phyloP scores from a whole-genome alignment of 768 basidiomycete species.

The Hortiboletus flavorubellus region DNA sequence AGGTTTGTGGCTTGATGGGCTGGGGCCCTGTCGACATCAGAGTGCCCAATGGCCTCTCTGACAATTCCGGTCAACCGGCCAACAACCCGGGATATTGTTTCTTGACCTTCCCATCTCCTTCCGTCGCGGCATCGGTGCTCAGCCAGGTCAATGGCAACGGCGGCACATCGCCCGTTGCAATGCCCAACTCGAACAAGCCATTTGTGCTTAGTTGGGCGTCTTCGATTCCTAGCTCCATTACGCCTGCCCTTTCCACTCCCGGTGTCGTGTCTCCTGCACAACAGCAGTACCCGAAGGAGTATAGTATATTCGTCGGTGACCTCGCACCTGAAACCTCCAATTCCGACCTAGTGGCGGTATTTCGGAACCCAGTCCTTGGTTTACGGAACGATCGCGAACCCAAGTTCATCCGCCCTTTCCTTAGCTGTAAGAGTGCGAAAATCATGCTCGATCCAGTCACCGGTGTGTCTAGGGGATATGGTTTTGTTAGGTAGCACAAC shows the following conservation, averaged over 20 bases:
- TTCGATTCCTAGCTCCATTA: constrained; percentile 35
- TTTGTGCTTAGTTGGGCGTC: constrained; percentile 82
- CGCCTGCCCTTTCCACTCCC: constrained; percentile 31
- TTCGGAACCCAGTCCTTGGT: constrained; percentile 85
- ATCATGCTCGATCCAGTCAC: constrained; percentile 92
- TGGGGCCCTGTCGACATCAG: constrained; percentile 79
- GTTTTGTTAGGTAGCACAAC: constrained; percentile 74
- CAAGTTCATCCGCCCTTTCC: constrained; percentile 83
- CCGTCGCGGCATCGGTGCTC: constrained; percentile 68
- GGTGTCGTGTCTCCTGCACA: constrained; percentile 31
- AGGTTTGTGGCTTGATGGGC: constrained; percentile 81
- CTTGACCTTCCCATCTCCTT: constrained; percentile 75
- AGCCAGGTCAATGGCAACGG: constrained; percentile 54
- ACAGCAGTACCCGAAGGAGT: constrained; percentile 77
- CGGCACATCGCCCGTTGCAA: constrained; percentile 47
- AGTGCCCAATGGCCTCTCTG: constrained; percentile 62
- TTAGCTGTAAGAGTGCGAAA: constrained; percentile 93
- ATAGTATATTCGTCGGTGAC: constrained; percentile 93
- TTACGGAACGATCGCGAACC: constrained; percentile 84
- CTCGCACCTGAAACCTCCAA: constrained; percentile 91
- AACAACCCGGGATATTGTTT: constrained; percentile 90
- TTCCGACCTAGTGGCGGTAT: constrained; percentile 91
- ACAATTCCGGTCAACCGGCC: constrained; percentile 57
- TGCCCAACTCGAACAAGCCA: constrained; percentile 85
- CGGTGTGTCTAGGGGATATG: constrained; percentile 86